Conservation (phyloP, 2,329 filamentous ascomycete species). For the Colletotrichum lentis region DNA sequence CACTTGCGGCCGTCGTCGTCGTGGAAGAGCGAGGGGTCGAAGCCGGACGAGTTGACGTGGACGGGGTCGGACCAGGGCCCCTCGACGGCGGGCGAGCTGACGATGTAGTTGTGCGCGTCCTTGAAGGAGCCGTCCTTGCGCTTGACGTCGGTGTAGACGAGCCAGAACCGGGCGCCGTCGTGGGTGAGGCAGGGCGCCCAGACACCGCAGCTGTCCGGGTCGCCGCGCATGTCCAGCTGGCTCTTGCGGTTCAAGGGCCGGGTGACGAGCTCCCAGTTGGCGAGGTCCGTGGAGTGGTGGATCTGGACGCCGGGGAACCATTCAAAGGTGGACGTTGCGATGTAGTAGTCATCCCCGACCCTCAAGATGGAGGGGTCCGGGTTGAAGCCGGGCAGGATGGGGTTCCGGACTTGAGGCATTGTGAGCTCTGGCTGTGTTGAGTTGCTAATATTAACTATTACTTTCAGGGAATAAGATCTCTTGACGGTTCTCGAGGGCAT, state of each 20-base stretch:
- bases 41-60: slow-evolving; percentile 68
- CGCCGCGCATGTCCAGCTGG: slow-evolving; percentile 66
- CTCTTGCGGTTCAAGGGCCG: slow-evolving; percentile 59
- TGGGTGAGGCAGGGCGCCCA: slow-evolving; percentile 72
- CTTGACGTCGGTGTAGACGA: slow-evolving; percentile 73
- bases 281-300: slow-evolving; percentile 61
- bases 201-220: slow-evolving; percentile 68
- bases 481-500: too few relatives aligned
- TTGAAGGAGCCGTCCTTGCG: slow-evolving; percentile 73
- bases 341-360: slow-evolving; percentile 63
- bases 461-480: too few relatives aligned
- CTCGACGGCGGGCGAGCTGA: slow-evolving; percentile 60
- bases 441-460: too few relatives aligned
- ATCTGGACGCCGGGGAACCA: slow-evolving; percentile 66
- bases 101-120: slow-evolving; percentile 71
- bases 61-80: slow-evolving; percentile 70
- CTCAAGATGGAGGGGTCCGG: slow-evolving; percentile 63
- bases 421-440: slow-evolving; percentile 22
- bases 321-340: slow-evolving; percentile 64
- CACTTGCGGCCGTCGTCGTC: slow-evolving; percentile 64
- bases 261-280: slow-evolving; percentile 59
- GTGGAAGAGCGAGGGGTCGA: slow-evolving; percentile 69
- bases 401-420: slow-evolving; percentile 61
- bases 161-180: slow-evolving; percentile 67
- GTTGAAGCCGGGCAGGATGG: slow-evolving; percentile 66